Percentiles rank a stretch among this genome's conserved stretches.
Conservation (phyloP, 2,329 filamentous ascomycete genomes). For the Epichloe hybrida region DNA sequence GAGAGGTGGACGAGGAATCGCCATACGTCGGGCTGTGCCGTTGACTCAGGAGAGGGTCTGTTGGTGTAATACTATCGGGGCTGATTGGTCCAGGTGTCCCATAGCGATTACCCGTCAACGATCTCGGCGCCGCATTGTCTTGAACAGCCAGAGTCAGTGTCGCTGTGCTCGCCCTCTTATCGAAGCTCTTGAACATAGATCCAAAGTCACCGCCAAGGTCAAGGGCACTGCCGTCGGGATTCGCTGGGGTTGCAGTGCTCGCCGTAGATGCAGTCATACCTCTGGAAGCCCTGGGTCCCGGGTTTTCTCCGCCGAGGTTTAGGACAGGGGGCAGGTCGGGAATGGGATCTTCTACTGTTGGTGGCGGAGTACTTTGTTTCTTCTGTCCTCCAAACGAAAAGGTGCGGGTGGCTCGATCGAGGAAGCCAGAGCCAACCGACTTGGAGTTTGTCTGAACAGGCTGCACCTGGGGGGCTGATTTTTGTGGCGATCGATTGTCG, state of each 20-base stretch:
- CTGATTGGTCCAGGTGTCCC: constrained; percentile 31
- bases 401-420: constrained; percentile 43
- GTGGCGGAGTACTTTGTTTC: constrained; percentile 25
- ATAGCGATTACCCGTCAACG: constrained; percentile 32
- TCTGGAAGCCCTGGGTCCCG: constrained; percentile 24
- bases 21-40: constrained; percentile 35
- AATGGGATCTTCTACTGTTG: constrained; percentile 16
- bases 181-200: constrained; percentile 41
- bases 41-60: constrained; percentile 34
- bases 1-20: constrained; percentile 16
- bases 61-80: constrained; percentile 29
- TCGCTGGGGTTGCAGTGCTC: constrained; percentile 37
- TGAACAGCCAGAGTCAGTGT: constrained; percentile 33
- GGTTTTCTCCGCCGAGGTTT: constrained; percentile 18
- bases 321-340: constrained; percentile 27
- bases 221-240: constrained; percentile 29
- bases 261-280: constrained; percentile 41
- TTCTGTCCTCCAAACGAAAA: constrained; percentile 47
- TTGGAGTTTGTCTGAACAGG: constrained; percentile 31
- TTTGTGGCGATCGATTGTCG: constrained; percentile 13
- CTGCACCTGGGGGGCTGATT: constrained; percentile 26
- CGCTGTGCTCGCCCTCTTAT: constrained; percentile 39
- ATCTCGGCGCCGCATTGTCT: constrained; percentile 25
- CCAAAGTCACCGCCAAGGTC: constrained; percentile 46
- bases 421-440: constrained; percentile 34